These are phyloP conservation scores for Fusarium beomiforme DNA, from an alignment of 2,329 filamentous ascomycete species.

Conservation along the genomic window DNA sequence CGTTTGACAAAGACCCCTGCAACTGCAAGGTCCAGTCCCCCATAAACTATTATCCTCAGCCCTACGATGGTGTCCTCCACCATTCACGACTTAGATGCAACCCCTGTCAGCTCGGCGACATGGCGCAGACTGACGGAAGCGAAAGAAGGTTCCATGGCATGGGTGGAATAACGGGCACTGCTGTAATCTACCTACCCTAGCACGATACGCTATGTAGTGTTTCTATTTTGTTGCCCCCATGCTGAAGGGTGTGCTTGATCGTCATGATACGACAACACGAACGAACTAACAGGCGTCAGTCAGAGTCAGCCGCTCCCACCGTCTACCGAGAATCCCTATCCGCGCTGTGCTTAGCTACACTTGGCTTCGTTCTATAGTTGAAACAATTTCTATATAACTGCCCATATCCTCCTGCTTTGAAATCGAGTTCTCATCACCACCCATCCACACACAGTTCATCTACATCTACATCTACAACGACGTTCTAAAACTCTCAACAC, in stretches of 20 bases:
- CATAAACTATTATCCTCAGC: constrained; percentile 24
- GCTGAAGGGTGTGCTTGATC: constrained; percentile 21
- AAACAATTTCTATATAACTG: constrained; percentile 30
- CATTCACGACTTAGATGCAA: constrained; percentile 23
- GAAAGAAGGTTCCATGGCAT: constrained; percentile 28
- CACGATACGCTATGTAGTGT: constrained; percentile 8
- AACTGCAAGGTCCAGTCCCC: constrained; percentile 23
- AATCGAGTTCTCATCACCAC: constrained; percentile 22
- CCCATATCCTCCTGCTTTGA: constrained; percentile 5
- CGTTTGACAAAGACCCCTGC: constrained; percentile 16
- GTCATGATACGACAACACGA: constrained; percentile 29
- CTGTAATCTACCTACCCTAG: constrained; percentile 14
- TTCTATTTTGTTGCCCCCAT: constrained; percentile 39
- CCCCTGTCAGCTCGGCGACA: constrained; percentile 39
- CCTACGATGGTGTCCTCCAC: constrained; percentile 28
- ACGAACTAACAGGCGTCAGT: constrained; percentile 34
- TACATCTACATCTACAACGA: constrained; percentile 13
- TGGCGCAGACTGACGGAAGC: constrained; percentile 31
- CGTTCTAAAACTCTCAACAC: neutral
- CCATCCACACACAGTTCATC: constrained; percentile 18
- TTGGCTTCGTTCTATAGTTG: constrained; percentile 1
- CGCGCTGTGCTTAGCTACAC: neutral
- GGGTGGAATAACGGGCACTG: constrained; percentile 18
- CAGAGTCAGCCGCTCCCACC: constrained; percentile 31
- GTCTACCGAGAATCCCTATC: constrained; percentile 17